Conservation (phyloP, 805 yeast genomes). For the Blastobotrys muscicola region DNA sequence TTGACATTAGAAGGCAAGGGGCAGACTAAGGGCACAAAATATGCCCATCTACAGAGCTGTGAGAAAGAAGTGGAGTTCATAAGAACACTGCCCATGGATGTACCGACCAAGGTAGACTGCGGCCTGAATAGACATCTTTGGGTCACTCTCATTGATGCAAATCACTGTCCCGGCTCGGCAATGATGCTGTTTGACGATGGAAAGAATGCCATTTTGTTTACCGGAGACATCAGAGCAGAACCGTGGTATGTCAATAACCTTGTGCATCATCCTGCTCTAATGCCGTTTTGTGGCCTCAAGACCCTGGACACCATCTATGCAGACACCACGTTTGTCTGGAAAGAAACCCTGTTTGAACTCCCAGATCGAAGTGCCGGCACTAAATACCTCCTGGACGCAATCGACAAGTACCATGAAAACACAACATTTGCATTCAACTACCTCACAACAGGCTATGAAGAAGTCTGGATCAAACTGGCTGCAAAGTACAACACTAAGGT, state of each 20-base stretch:
- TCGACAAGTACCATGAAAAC: constrained; percentile 33
- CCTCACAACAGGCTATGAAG: constrained; percentile 43
- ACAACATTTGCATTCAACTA: constrained; percentile 36
- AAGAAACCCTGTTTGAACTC: constrained; percentile 20
- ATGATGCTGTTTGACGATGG: not conserved
- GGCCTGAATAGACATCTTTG: constrained; percentile 15
- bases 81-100: not conserved
- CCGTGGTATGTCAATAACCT: constrained; percentile 38
- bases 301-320: constrained; percentile 39
- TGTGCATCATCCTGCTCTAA: constrained; percentile 31
- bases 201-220: constrained; percentile 33
- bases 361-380: too few relatives aligned
- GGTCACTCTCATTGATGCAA: constrained; percentile 38
- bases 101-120: not conserved
- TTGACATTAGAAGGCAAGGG: constrained; percentile 5
- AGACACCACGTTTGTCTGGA: constrained; percentile 44
- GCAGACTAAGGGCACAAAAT: constrained; percentile 4
- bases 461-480: constrained; percentile 37
- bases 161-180: constrained; percentile 40
- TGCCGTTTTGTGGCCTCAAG: constrained; percentile 33
- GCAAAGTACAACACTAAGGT: constrained; percentile 20
- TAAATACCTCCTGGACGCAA: too few relatives aligned
- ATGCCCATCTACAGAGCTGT: constrained; percentile 6
- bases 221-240: constrained; percentile 54
- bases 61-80: constrained; percentile 4